Percentiles rank a stretch among this genome's conserved stretches.
These are phyloP conservation scores for Lactifluus piperatus DNA, from an alignment of 768 basidiomycete species.

Conservation along the genomic window DNA sequence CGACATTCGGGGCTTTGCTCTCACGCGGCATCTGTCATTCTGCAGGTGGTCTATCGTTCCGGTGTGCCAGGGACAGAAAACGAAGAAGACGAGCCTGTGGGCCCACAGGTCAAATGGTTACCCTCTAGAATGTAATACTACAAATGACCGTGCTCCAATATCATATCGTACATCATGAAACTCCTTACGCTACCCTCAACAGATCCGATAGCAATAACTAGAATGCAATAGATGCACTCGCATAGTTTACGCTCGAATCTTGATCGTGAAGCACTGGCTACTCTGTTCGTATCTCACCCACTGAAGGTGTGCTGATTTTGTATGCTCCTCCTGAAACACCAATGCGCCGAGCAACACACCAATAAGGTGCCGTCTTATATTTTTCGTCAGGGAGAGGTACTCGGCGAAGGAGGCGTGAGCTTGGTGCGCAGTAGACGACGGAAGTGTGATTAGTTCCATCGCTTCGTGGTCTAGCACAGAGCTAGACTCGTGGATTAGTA, in stretches of 20 bases:
- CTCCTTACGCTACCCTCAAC: not conserved
- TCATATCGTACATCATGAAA: not conserved
- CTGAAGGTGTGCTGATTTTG: conserved; percentile 36
- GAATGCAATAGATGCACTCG: conserved; percentile 75
- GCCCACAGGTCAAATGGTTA: no score
- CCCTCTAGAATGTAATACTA: no score
- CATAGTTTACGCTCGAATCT: conserved; percentile 96
- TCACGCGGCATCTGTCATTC: not conserved
- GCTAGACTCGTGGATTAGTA: conserved; percentile 71
- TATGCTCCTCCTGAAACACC: conserved; percentile 38
- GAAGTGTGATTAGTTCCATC: conserved; percentile 60
- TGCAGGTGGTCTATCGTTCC: conserved; percentile 65
- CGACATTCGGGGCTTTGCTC: not conserved
- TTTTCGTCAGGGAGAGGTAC: conserved; percentile 69
- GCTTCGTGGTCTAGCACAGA: conserved; percentile 79
- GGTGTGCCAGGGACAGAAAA: no score
- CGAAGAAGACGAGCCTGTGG: no score
- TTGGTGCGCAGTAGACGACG: conserved; percentile 40
- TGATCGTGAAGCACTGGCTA: conserved; percentile 53
- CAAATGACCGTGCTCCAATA: conserved; percentile 41
- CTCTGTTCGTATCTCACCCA: conserved; percentile 97
- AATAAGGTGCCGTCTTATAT: conserved; percentile 95
- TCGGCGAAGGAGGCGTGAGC: conserved; percentile 56
- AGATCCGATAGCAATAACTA: conserved; percentile 24
- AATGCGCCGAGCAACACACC: conserved; percentile 83